Evolutionary conservation across 2,329 filamentous ascomycete species (phyloP), one percentile per base, ranked within the genome.

Genomic region (Penicillium sp.): DNA sequence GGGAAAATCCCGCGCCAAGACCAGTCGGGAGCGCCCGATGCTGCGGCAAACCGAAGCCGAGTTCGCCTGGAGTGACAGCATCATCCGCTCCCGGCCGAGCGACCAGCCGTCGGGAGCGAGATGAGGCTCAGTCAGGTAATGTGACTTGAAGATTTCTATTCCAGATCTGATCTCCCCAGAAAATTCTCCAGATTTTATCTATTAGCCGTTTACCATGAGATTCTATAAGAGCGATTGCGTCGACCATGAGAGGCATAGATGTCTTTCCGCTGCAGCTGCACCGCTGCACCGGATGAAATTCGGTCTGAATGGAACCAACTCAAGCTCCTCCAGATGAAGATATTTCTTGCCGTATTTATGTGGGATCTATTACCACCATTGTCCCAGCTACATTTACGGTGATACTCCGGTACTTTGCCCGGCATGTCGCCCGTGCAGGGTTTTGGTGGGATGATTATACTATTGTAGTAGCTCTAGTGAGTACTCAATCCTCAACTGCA

Each of bases 381-480:
- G 42, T 58, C 4, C 53, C 55, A 21, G 57, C 56, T 13, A 58
- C 55, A 10, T 13, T 53, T 4, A 47, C 40, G 0, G 56, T 59
- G 9, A 28, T 41, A 16, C 26, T 58, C n/a, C 52, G 57, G 15
- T 58, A 54, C 15, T 7, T 47, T 21, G 50, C 54, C 14, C 46
- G 56, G 7, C 26, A 45, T 33, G 39, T 56, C 25, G 41, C 57
- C 3, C 27, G 33, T 7, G 53, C 50, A 31, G 51, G 50, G 8
- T 38, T 51, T 6, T 59, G 58, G 57, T 60, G 57, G 56, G 57
- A 59, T 48, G 58, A 60, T 29, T 59, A 54, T 39, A 55, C 48
- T n/a, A 58, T 60, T 40, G 38, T 39, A 1, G 29, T 40, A 16
- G 43, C 58, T 13, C 21, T 59, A 35, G 55, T 59, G 44, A 36